Evolutionary conservation across 805 yeast species (phyloP), one percentile per base, ranked within the genome.

Genomic region (Priceomyces fermenticarens): DNA sequence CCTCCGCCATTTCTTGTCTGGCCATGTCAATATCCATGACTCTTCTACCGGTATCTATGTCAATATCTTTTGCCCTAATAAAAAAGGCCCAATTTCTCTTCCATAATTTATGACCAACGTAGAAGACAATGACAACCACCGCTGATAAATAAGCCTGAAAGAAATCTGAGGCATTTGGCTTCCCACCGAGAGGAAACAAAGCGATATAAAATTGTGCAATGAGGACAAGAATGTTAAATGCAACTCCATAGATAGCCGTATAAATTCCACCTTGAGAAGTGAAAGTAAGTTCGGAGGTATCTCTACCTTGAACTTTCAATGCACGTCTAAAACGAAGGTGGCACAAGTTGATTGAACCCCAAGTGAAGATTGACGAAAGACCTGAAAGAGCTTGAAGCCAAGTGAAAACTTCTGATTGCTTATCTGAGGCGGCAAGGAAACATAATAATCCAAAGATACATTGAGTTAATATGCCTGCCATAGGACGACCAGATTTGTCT

Each of bases 171-270:
- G 87, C 85, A 55, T 65, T 70, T 39, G 84, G 78, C 8, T 61
- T 35, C 5, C 44, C 68, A 10, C 80, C 79, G 35, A 80, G 55
- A 40, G 95, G 95, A 73, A 72, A 86, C 32, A 85, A 65, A 5
- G 93, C 90, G 43, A 83, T 73, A 88, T 91, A 88, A 71, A 88
- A 85, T 65, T 85, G 90, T 25, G 89, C 87, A 42, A 77, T 66
- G 44, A 88, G 68, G 46, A 87, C 81, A 41, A 83, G 59, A 26
- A 74, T 30, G 58, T 81, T 81, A 55, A 88, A 63, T 17, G 63
- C 43, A 12, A 77, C 54, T 40, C 93, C 95, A 57, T 75, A 76
- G 45, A 57, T 59, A 0, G 95, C 82, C 36, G 95, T 95, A 50
- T 58, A 65, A 25, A 81, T 62, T 51, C 96, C 96, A 30, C 75